phyloP scores from a whole-genome alignment of 345 rosid species.

The Pistacia vera region DNA sequence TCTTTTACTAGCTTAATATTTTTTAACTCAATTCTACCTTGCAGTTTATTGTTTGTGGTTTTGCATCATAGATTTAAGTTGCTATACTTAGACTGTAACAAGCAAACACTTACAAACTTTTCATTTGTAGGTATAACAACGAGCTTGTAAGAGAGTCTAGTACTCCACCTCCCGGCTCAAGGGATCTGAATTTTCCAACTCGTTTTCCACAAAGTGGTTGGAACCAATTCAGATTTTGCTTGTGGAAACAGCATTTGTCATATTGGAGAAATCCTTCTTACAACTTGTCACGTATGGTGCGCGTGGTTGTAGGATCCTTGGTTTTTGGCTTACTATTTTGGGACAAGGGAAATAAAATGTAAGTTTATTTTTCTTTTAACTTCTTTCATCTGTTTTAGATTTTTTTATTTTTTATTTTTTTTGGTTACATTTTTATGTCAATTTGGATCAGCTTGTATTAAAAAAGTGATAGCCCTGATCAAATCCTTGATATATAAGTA shows the following conservation, averaged over 20 bases:
- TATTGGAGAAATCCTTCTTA: conserved; percentile 1
- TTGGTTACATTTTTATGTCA: not conserved
- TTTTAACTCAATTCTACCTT: no score
- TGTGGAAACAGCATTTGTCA: conserved; percentile 1
- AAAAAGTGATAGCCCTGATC: no score
- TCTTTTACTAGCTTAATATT: no score
- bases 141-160: not conserved
- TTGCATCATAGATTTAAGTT: no score
- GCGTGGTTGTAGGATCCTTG: not conserved
- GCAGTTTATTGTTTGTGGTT: no score
- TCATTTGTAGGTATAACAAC: not conserved
- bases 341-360: conserved; percentile 5
- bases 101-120: no score
- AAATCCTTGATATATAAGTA: no score
- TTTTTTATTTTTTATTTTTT: no score
- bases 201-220: not conserved
- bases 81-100: no score
- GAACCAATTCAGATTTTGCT: not conserved
- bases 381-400: not conserved
- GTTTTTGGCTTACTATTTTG: not conserved
- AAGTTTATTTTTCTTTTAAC: not conserved
- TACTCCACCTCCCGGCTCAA: not conserved
- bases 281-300: not conserved
- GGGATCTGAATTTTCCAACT: not conserved
- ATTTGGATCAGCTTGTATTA: not conserved